Base-by-base conservation (phyloP, 1,284 basidiomycete genomes). In the Ganoderma sinense region DNA sequence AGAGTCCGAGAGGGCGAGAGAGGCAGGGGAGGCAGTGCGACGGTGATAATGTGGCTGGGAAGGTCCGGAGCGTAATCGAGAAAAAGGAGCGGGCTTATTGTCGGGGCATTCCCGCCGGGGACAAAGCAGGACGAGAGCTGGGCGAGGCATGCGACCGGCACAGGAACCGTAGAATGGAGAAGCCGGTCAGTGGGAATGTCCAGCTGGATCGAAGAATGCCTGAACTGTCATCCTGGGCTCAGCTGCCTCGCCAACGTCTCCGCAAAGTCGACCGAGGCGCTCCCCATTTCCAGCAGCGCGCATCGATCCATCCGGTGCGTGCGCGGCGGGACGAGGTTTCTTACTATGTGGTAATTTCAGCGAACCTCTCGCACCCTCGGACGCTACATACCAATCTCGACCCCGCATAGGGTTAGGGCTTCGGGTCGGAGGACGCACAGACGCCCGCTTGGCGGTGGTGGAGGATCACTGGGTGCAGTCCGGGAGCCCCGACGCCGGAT, bases 81-180 rank as follows among this genome's bases (percentile, higher is more conserved):
- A 72, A 69, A 74, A 72, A 72, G 73, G 71, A 69, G 70, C 65
- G 64, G 65, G 61, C 65, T 63, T 67, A 69, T 69, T 69, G 67
- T 64, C 67, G 71, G 66, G 64, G 63, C 55, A 58, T 70, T 72
- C 69, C 73, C 70, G 70, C 73, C 69, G 73, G 69, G 70, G 73
- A 72, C 73, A 74, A 74, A 74, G 69, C 63, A 74, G 53, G 68
- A 64, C 62, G 65, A 66, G 67, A 56, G 56, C 41, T 40, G 62
- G 59, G 62, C 64, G 58, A 41, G 62, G 33, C 63, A 67, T 65
- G 68, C 69, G 66, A 65, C 69, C 73, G 73, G 73, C 69, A 72
- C 69, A 74, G 67, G 70, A 72, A 70, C 73, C 73, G 73, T 67
- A 74, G 71, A 74, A 74, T 74, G 69, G 69, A 74, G 73, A 74